Evolutionary conservation across 306 rosid species (phyloP), one percentile per base, ranked within the genome.

Genomic region (Fragaria vesca): DNA sequence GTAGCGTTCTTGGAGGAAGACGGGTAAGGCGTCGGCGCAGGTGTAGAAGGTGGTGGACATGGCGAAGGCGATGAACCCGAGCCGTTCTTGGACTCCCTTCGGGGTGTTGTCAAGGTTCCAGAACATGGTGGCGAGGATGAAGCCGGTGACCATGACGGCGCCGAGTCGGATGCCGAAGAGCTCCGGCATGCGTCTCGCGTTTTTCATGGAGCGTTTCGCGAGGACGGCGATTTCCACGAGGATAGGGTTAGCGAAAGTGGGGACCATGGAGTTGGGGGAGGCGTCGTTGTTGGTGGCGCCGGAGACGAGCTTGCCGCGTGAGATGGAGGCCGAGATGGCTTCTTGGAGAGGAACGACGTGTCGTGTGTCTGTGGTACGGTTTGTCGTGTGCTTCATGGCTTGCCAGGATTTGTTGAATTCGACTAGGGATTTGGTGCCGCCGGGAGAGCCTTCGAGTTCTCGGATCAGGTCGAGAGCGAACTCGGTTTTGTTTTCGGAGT

Each of bases 11-110:
- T 95, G 99, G 6, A 95, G 97, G 73, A 95, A 95, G 3, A 93
- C 94, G 0, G 99, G 99, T 1, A 95, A 87, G 6, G 99, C 98
- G 72, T 95, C 97, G 0, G 99, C 97, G 5, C 98, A 93, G 12
- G 98, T 91, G 84, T 95, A 95, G 87, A 88, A 95, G 1, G 99
- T 93, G 5, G 99, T 96, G 48, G 99, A 96, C 99, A 96, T 96
- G 2, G 99, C 99, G 58, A 96, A 96, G 0, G 99, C 98, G 79
- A 93, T 86, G 81, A 96, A 96, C 1, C 99, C 99, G 0, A 96
- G 75, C 16, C 98, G 87, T 34, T 93, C 99, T 73, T 95, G 96
- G 5, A 85, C 90, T 0, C 99, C 99, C 76, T 87, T 93, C 0
- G 99, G 99, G 0, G 98, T 83, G 60, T 85, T 72, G 13, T 95